phyloP scores from a whole-genome alignment of 2,329 filamentous ascomycete species.

The Ophiostoma perfectum region DNA sequence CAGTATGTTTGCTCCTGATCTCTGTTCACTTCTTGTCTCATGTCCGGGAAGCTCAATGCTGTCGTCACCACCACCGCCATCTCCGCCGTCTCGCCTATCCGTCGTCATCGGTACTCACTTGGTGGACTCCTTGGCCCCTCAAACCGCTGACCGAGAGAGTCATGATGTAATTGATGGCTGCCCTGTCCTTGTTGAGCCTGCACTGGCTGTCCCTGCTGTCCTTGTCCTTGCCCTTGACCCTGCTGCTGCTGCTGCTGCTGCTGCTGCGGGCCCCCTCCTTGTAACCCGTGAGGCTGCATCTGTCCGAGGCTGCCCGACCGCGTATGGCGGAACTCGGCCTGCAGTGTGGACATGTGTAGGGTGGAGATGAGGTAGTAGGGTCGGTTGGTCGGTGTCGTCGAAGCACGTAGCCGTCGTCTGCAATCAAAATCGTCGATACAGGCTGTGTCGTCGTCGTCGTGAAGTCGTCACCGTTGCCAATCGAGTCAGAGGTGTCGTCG shows the following conservation, averaged over 20 bases:
- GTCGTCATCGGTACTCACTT: slow-evolving; percentile 41
- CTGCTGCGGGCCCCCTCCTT: slow-evolving; percentile 10
- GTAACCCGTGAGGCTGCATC: slow-evolving; percentile 11
- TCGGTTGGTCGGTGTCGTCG: not conserved
- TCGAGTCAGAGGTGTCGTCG: slow-evolving; percentile 4
- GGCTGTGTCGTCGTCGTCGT: not conserved
- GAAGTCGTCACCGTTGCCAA: not conserved
- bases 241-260: slow-evolving; percentile 1
- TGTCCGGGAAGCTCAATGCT: not conserved
- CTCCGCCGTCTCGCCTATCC: not conserved
- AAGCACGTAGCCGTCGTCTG: not conserved
- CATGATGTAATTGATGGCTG: slow-evolving; percentile 14
- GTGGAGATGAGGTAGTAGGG: not conserved
- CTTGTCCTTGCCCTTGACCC: not conserved
- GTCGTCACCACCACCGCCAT: not conserved
- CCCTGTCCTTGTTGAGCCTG: not conserved
- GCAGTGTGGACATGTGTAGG: slow-evolving; percentile 8
- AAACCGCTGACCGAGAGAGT: slow-evolving; percentile 40
- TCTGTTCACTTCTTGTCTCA: not conserved
- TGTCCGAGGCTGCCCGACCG: slow-evolving; percentile 20
- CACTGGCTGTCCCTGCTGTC: not conserved
- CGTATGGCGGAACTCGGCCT: slow-evolving; percentile 20
- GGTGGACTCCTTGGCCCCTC: slow-evolving; percentile 59
- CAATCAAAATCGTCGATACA: no score
- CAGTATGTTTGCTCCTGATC: slow-evolving; percentile 3